Percentiles rank a stretch among this genome's conserved stretches.
phyloP scores from a whole-genome alignment of 2,329 filamentous ascomycete species.

The Tolypocladium sp. region DNA sequence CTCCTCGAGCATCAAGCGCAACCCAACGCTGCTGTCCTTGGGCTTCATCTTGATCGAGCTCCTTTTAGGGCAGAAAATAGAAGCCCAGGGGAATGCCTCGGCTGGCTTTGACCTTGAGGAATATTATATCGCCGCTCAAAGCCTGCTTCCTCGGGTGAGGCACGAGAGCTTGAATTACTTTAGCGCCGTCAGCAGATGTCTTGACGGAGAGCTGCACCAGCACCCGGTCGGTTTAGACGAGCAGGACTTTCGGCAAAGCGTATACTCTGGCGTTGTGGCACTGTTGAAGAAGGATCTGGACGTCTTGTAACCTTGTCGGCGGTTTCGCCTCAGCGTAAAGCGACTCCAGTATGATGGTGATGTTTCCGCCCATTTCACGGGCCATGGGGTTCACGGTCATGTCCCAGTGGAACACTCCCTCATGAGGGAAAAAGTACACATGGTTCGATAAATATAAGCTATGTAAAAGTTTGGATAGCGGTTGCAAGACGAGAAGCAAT shows the following conservation, averaged over 20 bases:
- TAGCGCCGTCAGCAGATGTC: constrained; percentile 9
- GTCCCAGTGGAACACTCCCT: too few species aligned
- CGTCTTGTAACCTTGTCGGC: neutral
- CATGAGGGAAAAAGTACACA: too few species aligned
- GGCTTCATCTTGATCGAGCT: constrained; percentile 13
- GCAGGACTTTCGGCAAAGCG: constrained; percentile 5
- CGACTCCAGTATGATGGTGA: neutral
- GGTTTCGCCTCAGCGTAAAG: too few species aligned
- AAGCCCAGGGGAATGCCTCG: neutral
- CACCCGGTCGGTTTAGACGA: constrained; percentile 1
- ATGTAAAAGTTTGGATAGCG: too few species aligned
- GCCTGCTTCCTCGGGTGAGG: neutral
- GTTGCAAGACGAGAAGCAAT: too few species aligned
- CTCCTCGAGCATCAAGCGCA: neutral
- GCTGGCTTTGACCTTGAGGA: neutral
- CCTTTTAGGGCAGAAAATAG: constrained; percentile 3
- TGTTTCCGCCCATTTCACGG: too few species aligned
- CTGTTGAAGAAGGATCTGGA: constrained; percentile 6
- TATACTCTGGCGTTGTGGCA: constrained; percentile 5
- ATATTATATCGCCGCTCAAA: neutral
- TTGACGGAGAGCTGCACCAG: constrained; percentile 5
- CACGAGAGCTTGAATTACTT: constrained; percentile 8
- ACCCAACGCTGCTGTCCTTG: constrained; percentile 6
- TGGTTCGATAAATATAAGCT: too few species aligned
- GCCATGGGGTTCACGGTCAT: too few species aligned